These are phyloP conservation scores for Gyromitra esculenta DNA, from an alignment of 2,329 filamentous ascomycete species.

Conservation along the genomic window DNA sequence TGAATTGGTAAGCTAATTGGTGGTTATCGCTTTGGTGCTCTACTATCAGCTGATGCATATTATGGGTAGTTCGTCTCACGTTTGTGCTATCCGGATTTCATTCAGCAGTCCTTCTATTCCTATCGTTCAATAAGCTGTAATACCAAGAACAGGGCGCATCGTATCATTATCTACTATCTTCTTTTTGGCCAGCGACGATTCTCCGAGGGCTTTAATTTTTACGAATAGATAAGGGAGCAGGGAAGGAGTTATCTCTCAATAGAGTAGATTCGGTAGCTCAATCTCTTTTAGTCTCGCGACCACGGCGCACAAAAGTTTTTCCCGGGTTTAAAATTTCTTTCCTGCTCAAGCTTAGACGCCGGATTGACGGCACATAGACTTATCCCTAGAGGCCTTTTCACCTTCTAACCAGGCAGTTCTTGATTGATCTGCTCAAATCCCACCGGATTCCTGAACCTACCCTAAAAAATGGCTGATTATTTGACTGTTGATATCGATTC, in stretches of 20 bases:
- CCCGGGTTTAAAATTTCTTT: slow-evolving; percentile 23
- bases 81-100: slow-evolving; percentile 41
- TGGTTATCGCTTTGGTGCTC: slow-evolving; percentile 8
- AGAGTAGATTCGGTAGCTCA: slow-evolving; percentile 39
- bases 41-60: slow-evolving; percentile 37
- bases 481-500: slow-evolving; percentile 50
- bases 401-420: slow-evolving; percentile 38
- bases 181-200: slow-evolving; percentile 30
- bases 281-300: slow-evolving; percentile 37
- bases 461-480: slow-evolving; percentile 42
- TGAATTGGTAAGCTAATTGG: slow-evolving; percentile 47
- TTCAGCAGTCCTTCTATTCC: slow-evolving; percentile 32
- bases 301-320: slow-evolving; percentile 24
- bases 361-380: slow-evolving; percentile 9
- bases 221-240: slow-evolving; percentile 30
- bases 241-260: slow-evolving; percentile 24
- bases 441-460: background rate
- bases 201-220: slow-evolving; percentile 30
- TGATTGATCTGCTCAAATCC: slow-evolving; percentile 45
- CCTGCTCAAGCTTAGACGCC: slow-evolving; percentile 15
- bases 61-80: slow-evolving; percentile 39
- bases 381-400: background rate
- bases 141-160: background rate
- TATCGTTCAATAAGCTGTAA: slow-evolving; percentile 26
- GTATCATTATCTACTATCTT: slow-evolving; percentile 13